A percentile compares a stretch with the other conserved stretches of the same genome.
Conservation (phyloP, 2,329 filamentous ascomycete species). For the Grosmannia penicillata region DNA sequence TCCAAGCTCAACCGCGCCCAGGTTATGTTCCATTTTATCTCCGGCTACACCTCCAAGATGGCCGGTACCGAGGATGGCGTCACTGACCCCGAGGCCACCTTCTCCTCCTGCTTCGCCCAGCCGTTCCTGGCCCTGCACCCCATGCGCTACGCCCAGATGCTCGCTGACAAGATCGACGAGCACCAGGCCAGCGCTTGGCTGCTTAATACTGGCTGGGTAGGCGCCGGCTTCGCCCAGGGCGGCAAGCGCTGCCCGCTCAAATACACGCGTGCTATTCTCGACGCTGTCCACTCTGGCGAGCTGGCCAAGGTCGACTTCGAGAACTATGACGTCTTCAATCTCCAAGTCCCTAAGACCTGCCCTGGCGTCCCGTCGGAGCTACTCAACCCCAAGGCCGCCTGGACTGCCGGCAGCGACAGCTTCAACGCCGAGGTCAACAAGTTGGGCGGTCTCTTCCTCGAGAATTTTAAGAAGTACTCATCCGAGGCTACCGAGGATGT, state of each 20-base stretch:
- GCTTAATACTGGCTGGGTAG: slow-evolving; percentile 96
- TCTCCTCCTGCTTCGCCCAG: slow-evolving; percentile 98
- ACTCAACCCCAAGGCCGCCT: slow-evolving; percentile 86
- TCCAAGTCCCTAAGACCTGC: slow-evolving; percentile 86
- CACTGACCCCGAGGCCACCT: slow-evolving; percentile 93
- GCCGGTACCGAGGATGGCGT: slow-evolving; percentile 95
- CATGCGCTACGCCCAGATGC: slow-evolving; percentile 98
- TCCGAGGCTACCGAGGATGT: slow-evolving; percentile 71
- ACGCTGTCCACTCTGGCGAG: slow-evolving; percentile 94
- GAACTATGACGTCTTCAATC: slow-evolving; percentile 92
- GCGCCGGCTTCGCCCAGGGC: slow-evolving; percentile 76
- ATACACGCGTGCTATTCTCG: slow-evolving; percentile 96
- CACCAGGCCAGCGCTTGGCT: slow-evolving; percentile 97
- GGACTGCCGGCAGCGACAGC: slow-evolving; percentile 67
- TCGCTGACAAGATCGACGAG: slow-evolving; percentile 91
- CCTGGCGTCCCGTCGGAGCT: slow-evolving; percentile 79
- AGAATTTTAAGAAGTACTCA: slow-evolving; percentile 96
- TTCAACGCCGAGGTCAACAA: slow-evolving; percentile 84
- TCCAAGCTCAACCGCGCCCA: slow-evolving; percentile 89
- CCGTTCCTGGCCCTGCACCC: slow-evolving; percentile 97
- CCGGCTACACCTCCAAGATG: slow-evolving; percentile 99
- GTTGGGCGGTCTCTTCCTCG: slow-evolving; percentile 75
- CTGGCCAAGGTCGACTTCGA: slow-evolving; percentile 89
- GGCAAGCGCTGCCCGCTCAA: slow-evolving; percentile 96
- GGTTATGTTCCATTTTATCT: slow-evolving; percentile 99